Conservation (phyloP, 306 rosid genomes). For the Glycine latifolia region DNA sequence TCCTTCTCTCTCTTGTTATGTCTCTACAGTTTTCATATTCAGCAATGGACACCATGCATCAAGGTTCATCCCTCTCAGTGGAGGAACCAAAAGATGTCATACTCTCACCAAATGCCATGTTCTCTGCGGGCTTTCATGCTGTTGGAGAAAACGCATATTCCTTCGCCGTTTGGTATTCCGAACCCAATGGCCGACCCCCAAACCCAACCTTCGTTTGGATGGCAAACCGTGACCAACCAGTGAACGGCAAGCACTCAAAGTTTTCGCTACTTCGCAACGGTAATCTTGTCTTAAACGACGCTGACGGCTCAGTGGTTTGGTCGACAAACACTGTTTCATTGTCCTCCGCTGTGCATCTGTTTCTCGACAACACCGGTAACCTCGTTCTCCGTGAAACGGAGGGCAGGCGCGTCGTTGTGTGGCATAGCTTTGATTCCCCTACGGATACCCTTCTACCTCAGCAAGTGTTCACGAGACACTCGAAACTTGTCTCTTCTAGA, state of each 20-base stretch:
- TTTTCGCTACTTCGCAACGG: conserved; percentile 54
- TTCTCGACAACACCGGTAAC: conserved; percentile 53
- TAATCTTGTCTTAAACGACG: conserved; percentile 52
- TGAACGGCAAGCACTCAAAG: conserved; percentile 59
- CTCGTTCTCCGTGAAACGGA: conserved; percentile 41
- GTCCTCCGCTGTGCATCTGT: conserved; percentile 10
- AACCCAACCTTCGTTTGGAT: conserved; percentile 56
- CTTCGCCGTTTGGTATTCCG: conserved; percentile 64
- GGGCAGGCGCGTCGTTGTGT: conserved; percentile 26
- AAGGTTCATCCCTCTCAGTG: conserved; percentile 53
- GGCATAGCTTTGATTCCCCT: conserved; percentile 64
- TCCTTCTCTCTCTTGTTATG: background rate
- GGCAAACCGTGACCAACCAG: conserved; percentile 60
- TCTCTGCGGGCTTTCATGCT: conserved; percentile 58
- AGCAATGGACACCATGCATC: background rate
- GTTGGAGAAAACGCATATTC: conserved; percentile 63
- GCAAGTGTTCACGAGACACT: conserved; percentile 51
- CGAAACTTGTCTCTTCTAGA: conserved; percentile 57
- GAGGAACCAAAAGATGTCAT: conserved; percentile 51
- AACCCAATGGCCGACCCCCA: conserved; percentile 7
- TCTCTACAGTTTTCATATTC: conserved; percentile 15
- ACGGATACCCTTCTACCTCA: conserved; percentile 62
- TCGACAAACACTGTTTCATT: conserved; percentile 47
- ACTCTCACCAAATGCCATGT: conserved; percentile 47
- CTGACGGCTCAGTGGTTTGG: conserved; percentile 52